Base-by-base conservation (phyloP, 2,329 filamentous ascomycete genomes). In the Trichoderma semiorbis region DNA sequence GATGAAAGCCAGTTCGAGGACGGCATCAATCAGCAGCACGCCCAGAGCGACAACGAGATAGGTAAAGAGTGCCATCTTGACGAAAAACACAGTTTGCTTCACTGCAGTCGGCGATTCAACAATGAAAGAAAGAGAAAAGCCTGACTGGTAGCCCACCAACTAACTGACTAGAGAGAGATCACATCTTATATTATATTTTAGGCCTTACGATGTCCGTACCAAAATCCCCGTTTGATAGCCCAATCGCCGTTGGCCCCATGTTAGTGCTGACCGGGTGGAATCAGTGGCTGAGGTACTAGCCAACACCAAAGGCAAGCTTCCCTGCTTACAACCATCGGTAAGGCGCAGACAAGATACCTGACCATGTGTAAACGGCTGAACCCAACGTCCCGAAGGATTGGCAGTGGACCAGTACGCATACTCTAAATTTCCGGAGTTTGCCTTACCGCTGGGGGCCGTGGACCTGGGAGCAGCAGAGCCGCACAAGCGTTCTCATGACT, bases 1-100 rank as follows among this genome's bases (percentile, higher is more conserved):
- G 36, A 78, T 76, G 55, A 78, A 76, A 3, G 77, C 76, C 4
- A 78, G 71, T 39, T 78, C 77, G 21, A 78, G 74, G 67, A 78
- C 75, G 60, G 75, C 72, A 2, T 75, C 74, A 3, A 79, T 64
- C 77, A 79, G 78, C 68, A 78, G 65, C 53, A 77, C 72, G 61
- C 73, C 77, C 12, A 78, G 57, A 60, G 76, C 73, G 62, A 73
- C 39, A 39, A 74, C 76, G n/a, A 78, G 70, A 6, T 62, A 28
- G 12, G 70, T 50, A 63, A 32, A 64, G 16, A 60, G 3, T 16
- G 47, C 26, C 72, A 73, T 73, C 24, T 61, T 66, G 57, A 58
- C 18, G n/a, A 18, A 55, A 11, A 47, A 24, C 26, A 26, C 26
- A 32, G n/a, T 50, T 58, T 47, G 18, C 53, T 60, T 47, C 26